These are phyloP conservation scores for Pugionium cornutum DNA, from an alignment of 345 rosid species.

Conservation along the genomic window DNA sequence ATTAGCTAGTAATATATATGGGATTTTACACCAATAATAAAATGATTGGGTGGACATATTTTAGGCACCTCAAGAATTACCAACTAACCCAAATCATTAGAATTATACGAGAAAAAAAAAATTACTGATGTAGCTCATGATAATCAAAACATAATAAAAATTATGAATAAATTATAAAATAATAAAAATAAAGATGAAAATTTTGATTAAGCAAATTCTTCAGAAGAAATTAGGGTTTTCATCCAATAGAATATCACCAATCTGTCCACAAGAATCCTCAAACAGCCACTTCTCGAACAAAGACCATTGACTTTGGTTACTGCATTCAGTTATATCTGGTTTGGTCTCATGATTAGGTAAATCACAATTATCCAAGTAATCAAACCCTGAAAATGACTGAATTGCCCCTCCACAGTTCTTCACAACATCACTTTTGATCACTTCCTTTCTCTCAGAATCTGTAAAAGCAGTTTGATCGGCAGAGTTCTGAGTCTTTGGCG, in stretches of 20 bases:
- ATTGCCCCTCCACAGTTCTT: conserved; percentile 41
- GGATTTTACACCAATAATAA: no score
- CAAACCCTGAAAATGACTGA: conserved; percentile 50
- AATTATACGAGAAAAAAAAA: no score
- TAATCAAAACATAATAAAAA: not conserved
- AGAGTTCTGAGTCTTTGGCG: conserved; percentile 38
- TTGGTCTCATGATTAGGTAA: conserved; percentile 53
- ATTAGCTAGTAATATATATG: no score
- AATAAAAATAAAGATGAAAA: conserved; percentile 21
- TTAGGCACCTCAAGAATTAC: no score
- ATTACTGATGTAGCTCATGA: no score
- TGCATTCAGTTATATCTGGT: conserved; percentile 37
- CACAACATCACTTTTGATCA: conserved; percentile 32
- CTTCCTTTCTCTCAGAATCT: conserved; percentile 37
- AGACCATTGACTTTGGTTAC: conserved; percentile 47
- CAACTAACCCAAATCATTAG: no score
- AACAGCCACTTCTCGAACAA: conserved; percentile 71
- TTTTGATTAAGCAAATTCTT: conserved; percentile 29
- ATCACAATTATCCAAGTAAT: conserved; percentile 54
- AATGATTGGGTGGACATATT: no score
- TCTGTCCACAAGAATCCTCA: conserved; percentile 56
- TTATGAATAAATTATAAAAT: conserved; percentile 8
- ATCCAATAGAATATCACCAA: conserved; percentile 50
- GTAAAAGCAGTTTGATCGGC: conserved; percentile 6
- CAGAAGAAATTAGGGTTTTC: conserved; percentile 47